A percentile compares a stretch with the other conserved stretches of the same genome.
Evolutionary conservation across 805 yeast genomes (phyloP).

Genomic region (Alloascoidea africana): DNA sequence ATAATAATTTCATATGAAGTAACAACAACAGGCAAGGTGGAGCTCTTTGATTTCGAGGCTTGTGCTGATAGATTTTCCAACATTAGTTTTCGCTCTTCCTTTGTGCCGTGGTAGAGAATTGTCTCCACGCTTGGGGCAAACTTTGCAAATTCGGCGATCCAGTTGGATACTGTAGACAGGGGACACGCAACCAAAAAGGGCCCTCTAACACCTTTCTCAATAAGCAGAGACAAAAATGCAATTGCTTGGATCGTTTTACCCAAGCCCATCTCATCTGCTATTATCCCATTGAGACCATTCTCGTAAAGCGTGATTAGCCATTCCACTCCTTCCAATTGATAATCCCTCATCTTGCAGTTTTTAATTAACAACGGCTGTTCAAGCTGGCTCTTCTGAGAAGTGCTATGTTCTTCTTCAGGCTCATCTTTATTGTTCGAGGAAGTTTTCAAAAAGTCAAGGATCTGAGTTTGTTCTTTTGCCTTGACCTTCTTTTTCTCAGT

Average conservation of each 20-base stretch:
- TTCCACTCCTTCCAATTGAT: conserved; percentile 81
- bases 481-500: conserved; percentile 7
- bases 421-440: conserved; percentile 4
- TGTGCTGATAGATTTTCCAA: conserved; percentile 15
- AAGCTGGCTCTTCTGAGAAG: conserved; percentile 6
- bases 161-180: conserved; percentile 70
- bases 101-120: conserved; percentile 49
- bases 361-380: conserved; percentile 40
- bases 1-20: conserved; percentile 77
- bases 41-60: conserved; percentile 9
- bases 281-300: conserved; percentile 86
- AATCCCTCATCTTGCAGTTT: conserved; percentile 56
- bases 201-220: conserved; percentile 66
- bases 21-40: conserved; percentile 36
- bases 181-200: conserved; percentile 75
- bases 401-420: conserved; percentile 3
- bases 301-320: conserved; percentile 85
- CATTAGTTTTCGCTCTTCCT: conserved; percentile 34
- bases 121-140: conserved; percentile 63
- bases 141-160: conserved; percentile 57
- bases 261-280: conserved; percentile 96
- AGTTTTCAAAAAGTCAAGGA: background rate
- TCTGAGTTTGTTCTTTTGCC: conserved; percentile 4
- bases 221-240: conserved; percentile 56
- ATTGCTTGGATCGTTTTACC: conserved; percentile 91